phyloP scores from a whole-genome alignment of 306 rosid species.

The Purshia tridentata region DNA sequence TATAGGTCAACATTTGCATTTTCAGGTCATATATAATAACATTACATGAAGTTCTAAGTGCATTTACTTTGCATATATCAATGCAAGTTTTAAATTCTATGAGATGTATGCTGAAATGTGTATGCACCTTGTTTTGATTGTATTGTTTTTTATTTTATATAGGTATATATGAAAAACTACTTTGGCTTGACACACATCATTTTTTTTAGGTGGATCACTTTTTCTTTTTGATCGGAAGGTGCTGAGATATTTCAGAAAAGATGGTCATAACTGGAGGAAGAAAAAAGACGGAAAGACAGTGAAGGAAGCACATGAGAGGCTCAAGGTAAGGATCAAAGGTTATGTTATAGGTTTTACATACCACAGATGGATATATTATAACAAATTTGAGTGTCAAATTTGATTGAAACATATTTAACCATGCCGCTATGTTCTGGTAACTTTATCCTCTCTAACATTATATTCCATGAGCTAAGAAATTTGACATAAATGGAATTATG shows the following conservation, averaged over 20 bases:
- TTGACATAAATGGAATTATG: not conserved
- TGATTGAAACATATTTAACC: not conserved
- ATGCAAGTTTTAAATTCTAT: not conserved
- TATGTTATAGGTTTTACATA: not conserved
- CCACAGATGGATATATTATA: not conserved
- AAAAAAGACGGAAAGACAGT: slow-evolving; percentile 90
- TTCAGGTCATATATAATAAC: not conserved
- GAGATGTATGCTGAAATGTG: not conserved
- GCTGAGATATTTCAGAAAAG: slow-evolving; percentile 85
- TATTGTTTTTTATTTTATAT: not conserved
- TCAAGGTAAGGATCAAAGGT: slow-evolving; percentile 54
- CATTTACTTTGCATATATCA: not conserved
- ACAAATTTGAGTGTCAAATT: not conserved
- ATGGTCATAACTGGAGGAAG: slow-evolving; percentile 96
- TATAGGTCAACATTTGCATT: not conserved
- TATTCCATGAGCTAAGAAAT: not conserved
- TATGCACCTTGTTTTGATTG: slow-evolving; percentile 3
- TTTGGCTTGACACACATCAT: slow-evolving; percentile 27
- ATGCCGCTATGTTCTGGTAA: not conserved
- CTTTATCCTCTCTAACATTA: not conserved
- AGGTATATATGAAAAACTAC: slow-evolving; percentile 12
- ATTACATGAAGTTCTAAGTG: slow-evolving; percentile 4
- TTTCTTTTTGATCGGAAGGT: slow-evolving; percentile 89
- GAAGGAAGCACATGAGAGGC: slow-evolving; percentile 93
- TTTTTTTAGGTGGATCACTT: slow-evolving; percentile 80